A percentile compares a stretch with the other conserved stretches of the same genome.
phyloP scores from a whole-genome alignment of 768 basidiomycete genomes.

The Rhodosporidiobolus sp. region DNA sequence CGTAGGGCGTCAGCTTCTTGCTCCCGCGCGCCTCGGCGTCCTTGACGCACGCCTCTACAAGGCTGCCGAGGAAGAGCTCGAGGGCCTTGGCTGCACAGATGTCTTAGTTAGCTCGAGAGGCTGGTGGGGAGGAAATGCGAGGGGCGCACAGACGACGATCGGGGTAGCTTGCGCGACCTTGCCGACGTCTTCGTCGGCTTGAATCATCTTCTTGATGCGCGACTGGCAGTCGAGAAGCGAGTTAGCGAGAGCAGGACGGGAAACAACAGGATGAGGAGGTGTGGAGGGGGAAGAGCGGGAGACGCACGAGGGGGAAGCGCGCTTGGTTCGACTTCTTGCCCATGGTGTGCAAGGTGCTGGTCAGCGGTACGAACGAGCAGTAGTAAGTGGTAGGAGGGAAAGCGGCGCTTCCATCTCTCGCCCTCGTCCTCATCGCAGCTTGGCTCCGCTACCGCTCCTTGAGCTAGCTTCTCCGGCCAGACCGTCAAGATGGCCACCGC shows the following conservation, averaged over 20 bases:
- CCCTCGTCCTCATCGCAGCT: no score
- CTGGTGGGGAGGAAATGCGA: background rate
- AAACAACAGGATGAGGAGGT: background rate
- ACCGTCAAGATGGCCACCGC: conserved; percentile 13
- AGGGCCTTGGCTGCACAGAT: conserved; percentile 78
- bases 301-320: conserved; percentile 80
- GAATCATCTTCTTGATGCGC: conserved; percentile 98
- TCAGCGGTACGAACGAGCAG: no score
- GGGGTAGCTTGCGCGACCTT: conserved; percentile 97
- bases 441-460: background rate
- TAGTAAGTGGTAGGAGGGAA: no score
- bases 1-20: conserved; percentile 87
- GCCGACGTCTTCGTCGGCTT: conserved; percentile 97
- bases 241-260: background rate
- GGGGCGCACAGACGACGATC: conserved; percentile 82
- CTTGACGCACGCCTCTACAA: conserved; percentile 76
- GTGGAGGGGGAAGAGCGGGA: background rate
- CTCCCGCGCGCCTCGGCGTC: conserved; percentile 73
- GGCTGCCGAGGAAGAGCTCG: conserved; percentile 80
- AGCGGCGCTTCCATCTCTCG: no score
- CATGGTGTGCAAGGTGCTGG: conserved; percentile 52
- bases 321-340: conserved; percentile 89
- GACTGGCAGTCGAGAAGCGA: conserved; percentile 57
- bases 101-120: background rate
- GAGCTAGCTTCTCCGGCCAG: no score